Base-by-base conservation (phyloP, 2,329 filamentous ascomycete genomes). In the Exophiala spinifera region DNA sequence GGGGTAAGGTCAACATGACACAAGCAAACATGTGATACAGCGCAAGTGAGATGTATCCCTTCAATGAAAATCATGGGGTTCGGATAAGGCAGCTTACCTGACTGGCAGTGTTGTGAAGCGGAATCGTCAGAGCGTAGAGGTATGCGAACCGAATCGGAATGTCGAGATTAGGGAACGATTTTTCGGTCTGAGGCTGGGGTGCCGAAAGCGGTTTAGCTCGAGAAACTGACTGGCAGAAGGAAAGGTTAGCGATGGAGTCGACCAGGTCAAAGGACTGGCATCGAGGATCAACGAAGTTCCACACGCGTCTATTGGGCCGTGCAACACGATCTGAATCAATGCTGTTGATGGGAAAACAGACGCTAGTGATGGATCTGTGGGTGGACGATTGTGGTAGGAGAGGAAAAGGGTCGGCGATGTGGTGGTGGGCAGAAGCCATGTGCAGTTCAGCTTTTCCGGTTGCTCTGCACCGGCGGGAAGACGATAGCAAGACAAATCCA, bases 101-200 rank as follows among this genome's bases (percentile, higher is more conserved):
- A 51, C 57, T 60, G 61, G 58, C 49, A 61, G 25, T 57, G 51
- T 57, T 64, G 42, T 44, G 56, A 42, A 59, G 54, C 46, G 58
- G 60, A 57, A 55, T 61, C 57, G 61, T 63, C 63, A 64, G 55
- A 63, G 61, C 57, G 62, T 56, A 58, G 51, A 54, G 56, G 59
- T 58, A 56, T 61, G 60, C 61, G 56, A 61, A 61, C 56, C 60
- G 60, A 61, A 57, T 60, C 60, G 57, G 57, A 58, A 56, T 46
- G 57, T 59, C 57, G 57, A 59, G 50, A 53, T 57, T 57, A 44
- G 50, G 50, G 51, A 37, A 59, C 46, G 58, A 57, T 51, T 53
- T 57, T 55, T 53, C 44, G 49, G 56, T 45, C 31, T 40, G 46
- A 45, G 53, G 55, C 40, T 51, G 52, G 55, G 51, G 28, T 42